phyloP scores from a whole-genome alignment of 2,329 filamentous ascomycete species.

The Aspergillus terreus region DNA sequence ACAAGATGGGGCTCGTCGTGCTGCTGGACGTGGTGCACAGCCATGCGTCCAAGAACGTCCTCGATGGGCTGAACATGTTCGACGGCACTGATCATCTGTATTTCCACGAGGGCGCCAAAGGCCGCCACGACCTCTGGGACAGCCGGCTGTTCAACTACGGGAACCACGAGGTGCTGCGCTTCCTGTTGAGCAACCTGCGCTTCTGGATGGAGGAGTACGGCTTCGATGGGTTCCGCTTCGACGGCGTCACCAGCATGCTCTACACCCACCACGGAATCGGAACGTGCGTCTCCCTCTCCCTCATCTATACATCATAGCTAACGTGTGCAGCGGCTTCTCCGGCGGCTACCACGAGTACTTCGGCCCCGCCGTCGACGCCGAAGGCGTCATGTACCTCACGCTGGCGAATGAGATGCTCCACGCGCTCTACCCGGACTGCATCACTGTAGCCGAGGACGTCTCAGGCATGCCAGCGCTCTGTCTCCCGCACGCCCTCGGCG shows the following conservation, averaged over 20 bases:
- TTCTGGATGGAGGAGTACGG: slow-evolving; percentile 99
- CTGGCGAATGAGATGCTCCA: slow-evolving; percentile 95
- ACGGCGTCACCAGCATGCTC: slow-evolving; percentile 98
- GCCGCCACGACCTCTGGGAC: slow-evolving; percentile 91
- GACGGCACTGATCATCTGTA: slow-evolving; percentile 94
- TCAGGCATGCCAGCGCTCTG: slow-evolving; percentile 98
- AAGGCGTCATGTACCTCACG: slow-evolving; percentile 92
- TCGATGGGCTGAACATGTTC: slow-evolving; percentile 93
- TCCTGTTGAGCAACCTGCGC: slow-evolving; percentile 87
- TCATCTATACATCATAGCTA: neutral
- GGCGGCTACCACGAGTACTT: slow-evolving; percentile 99
- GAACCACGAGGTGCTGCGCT: slow-evolving; percentile 89
- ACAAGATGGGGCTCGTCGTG: slow-evolving; percentile 84
- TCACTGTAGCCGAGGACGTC: slow-evolving; percentile 94
- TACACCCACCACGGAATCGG: slow-evolving; percentile 95
- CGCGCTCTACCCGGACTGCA: slow-evolving; percentile 76
- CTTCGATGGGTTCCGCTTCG: slow-evolving; percentile 96
- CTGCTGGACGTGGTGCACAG: slow-evolving; percentile 95
- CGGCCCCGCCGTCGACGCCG: slow-evolving; percentile 81
- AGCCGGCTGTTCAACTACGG: slow-evolving; percentile 97
- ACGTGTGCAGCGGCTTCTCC: slow-evolving; percentile 71
- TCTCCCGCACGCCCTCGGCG: slow-evolving; percentile 76
- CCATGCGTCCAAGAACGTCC: slow-evolving; percentile 94
- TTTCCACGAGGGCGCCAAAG: slow-evolving; percentile 83
- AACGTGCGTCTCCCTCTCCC: slow-evolving; percentile 60